Percentiles rank a stretch among this genome's conserved stretches.
phyloP scores from a whole-genome alignment of 495 filamentous ascomycete genomes.

The Hapsidospora chrysogenum region DNA sequence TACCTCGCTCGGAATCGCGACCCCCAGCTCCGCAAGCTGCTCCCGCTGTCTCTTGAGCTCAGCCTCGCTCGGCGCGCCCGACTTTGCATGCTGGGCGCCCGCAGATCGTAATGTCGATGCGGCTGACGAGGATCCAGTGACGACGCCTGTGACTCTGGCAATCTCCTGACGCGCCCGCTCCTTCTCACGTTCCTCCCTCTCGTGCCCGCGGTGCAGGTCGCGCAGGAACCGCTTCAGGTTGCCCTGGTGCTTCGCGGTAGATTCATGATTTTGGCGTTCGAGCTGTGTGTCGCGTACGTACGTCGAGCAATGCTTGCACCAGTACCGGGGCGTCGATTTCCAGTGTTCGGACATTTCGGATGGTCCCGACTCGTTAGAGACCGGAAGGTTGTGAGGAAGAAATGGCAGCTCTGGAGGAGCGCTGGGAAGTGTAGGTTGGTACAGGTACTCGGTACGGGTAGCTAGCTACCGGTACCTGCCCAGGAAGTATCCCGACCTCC shows the following conservation, averaged over 20 bases:
- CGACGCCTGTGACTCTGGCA: conserved; percentile 65
- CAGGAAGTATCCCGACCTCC: no score
- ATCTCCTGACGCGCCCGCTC: conserved; percentile 75
- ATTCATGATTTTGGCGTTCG: conserved; percentile 79
- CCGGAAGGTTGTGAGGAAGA: no score
- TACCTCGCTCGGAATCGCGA: conserved; percentile 68
- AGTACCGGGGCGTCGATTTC: conserved; percentile 94
- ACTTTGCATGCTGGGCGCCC: conserved; percentile 3
- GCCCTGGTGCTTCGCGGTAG: conserved; percentile 74
- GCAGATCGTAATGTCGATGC: conserved; percentile 8
- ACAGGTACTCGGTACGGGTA: no score
- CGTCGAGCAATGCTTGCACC: conserved; percentile 93
- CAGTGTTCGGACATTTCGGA: conserved; percentile 83
- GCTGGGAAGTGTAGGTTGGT: no score
- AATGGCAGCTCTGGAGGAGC: no score
- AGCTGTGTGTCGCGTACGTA: conserved; percentile 87
- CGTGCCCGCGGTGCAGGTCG: conserved; percentile 68
- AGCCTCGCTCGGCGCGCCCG: conserved; percentile 25
- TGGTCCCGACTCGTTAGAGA: no score
- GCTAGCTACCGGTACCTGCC: no score
- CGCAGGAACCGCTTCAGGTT: conserved; percentile 79
- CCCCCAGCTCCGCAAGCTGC: conserved; percentile 75
- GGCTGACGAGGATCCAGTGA: conserved; percentile 22
- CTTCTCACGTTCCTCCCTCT: conserved; percentile 59
- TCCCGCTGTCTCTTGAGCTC: conserved; percentile 73